Evolutionary conservation across 2,329 filamentous ascomycete species (phyloP), one percentile per base, ranked within the genome.

Genomic region (Venturia nashicola): DNA sequence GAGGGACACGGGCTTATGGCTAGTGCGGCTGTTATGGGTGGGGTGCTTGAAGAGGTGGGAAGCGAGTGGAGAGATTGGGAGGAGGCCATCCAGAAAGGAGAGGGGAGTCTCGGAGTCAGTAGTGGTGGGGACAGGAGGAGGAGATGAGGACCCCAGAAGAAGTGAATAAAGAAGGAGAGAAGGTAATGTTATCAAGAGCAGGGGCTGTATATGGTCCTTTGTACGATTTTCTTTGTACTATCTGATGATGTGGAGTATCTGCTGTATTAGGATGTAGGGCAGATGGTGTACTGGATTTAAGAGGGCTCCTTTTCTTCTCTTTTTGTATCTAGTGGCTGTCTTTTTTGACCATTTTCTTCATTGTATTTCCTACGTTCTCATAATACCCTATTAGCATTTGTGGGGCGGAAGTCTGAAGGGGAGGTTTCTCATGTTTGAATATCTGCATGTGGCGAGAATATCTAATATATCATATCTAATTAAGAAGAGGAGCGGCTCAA

Each of bases 1-100:
- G 93, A 99, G 74, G 91, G 92, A 3, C 94, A 99, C 72, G 93
- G 94, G 0, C 78, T 99, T 32, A 99, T 99, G 94, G 94, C 94
- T 0, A 95, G 88, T 68, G 92, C 94, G 0, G 80, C 81, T 16
- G 93, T 97, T 55, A 99, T 99, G 94, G 90, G 91, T 54, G 86
- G 87, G 23, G 89, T 97, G n/a, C 78, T 99, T 43, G 93, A 91
- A 75, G 94, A 99, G 77, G 96, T 99, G 71, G 89, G 90, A 62
- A 86, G 86, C 68, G 94, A 97, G 74, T 97, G 93, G 93, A 72
- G 74, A 64, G 73, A 76, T 59, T 76, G 74, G 74, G 73, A 71
- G 7, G 70, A 67, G 3, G 69, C 74, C 1, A 70, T 73, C 16
- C n/a, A 34, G 51, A 63, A 68, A 6, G 66, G 68, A 3, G 63